Evolutionary conservation across 2,329 filamentous ascomycete genomes (phyloP), one percentile per base, ranked within the genome.

Genomic region (Scortechinia acanthostroma): DNA sequence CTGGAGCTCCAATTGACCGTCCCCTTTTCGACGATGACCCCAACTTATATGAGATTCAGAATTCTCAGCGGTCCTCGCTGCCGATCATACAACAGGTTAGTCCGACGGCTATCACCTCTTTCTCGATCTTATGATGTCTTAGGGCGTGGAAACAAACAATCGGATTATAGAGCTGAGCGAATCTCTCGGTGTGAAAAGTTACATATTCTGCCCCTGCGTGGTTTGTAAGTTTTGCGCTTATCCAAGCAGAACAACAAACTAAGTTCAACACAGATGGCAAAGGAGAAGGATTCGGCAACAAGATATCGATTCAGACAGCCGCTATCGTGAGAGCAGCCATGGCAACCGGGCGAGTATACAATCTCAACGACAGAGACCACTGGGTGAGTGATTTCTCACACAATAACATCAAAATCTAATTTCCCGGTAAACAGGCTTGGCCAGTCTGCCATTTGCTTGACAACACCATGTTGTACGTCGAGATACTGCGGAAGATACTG

Each of bases 181-280:
- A n/a, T n/a, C n/a, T n/a, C n/a, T 62, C 14, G 69, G 68, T 0
- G 69, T 77, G 2, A 59, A 58, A 22, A 68, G 63, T 46, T 77
- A 77, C 49, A 65, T 77, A n/a, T 76, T 77, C 52, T 58, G 57
- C 0, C 74, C 73, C 1, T 77, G 73, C 50, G 68, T 77, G 21
- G 74, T 77, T 14, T 76, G n/a, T n/a, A n/a, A n/a, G n/a, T n/a
- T n/a, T n/a, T n/a, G n/a, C n/a, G n/a, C n/a, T n/a, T n/a, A n/a
- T n/a, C n/a, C n/a, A n/a, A n/a, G n/a, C n/a, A n/a, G n/a, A n/a
- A n/a, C n/a, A n/a, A n/a, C n/a, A n/a, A n/a, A n/a, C n/a, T n/a
- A n/a, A n/a, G n/a, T n/a, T n/a, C n/a, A n/a, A n/a, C n/a, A n/a
- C n/a, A n/a, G n/a, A 72, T 49, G 72, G 73, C 4, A 56, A 64